A percentile compares a stretch with the other conserved stretches of the same genome.
These are phyloP conservation scores for Boletus sensibilis DNA, from an alignment of 768 basidiomycete species.

Conservation along the genomic window DNA sequence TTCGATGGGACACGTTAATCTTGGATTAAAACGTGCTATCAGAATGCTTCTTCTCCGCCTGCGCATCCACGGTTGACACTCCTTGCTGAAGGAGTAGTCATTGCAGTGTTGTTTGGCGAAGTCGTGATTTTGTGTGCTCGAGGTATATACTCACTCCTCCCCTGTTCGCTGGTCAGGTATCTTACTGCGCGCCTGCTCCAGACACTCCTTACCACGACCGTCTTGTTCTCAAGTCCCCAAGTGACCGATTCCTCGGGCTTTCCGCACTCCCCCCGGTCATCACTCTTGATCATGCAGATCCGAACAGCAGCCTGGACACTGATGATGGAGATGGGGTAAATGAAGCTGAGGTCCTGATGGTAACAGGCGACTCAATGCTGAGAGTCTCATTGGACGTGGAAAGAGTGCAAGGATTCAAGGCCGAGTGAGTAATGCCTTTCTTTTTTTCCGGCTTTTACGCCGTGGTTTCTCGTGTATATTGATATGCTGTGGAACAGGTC, in stretches of 20 bases:
- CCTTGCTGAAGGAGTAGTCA: conserved; percentile 55
- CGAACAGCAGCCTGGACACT: conserved; percentile 8
- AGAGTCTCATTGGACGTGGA: conserved; percentile 61
- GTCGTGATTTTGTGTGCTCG: conserved; percentile 69
- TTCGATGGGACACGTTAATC: neutral
- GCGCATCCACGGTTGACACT: conserved; percentile 69
- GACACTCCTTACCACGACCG: conserved; percentile 72
- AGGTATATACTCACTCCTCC: conserved; percentile 38
- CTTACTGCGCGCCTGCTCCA: conserved; percentile 26
- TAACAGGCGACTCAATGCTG: conserved; percentile 72
- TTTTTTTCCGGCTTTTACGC: neutral
- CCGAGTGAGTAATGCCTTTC: conserved; percentile 48
- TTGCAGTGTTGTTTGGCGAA: conserved; percentile 72
- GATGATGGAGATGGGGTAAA: conserved; percentile 4
- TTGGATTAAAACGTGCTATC: neutral
- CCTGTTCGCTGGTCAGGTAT: neutral
- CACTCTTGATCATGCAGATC: conserved; percentile 20
- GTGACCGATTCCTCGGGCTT: conserved; percentile 69
- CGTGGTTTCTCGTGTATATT: neutral
- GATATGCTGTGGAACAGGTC: conserved; percentile 48
- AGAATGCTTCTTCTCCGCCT: conserved; percentile 69
- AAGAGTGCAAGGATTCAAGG: conserved; percentile 57
- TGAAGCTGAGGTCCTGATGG: conserved; percentile 27
- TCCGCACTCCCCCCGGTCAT: conserved; percentile 42
- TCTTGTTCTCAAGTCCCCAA: conserved; percentile 66